Conservation (phyloP, 441 rosid species). For the Erodium chrysanthum region DNA sequence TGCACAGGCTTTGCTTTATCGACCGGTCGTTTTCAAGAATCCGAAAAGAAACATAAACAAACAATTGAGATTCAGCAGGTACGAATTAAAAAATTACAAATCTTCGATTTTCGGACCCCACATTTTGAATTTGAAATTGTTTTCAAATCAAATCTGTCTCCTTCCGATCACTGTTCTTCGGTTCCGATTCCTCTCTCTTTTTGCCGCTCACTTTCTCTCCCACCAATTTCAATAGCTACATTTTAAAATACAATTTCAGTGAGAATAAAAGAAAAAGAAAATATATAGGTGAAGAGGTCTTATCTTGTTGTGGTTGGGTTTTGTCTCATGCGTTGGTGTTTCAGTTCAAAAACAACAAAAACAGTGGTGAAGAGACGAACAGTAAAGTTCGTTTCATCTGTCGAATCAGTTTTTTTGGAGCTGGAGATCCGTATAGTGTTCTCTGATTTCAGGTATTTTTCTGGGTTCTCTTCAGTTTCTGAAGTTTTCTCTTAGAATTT, state of each 20-base stretch:
- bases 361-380: neutral
- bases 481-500: neutral
- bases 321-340: slow-evolving; percentile 1
- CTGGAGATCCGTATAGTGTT: neutral
- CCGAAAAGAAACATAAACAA: slow-evolving; percentile 3
- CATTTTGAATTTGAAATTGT: slow-evolving; percentile 5
- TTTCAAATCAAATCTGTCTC: neutral
- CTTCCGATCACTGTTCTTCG: neutral
- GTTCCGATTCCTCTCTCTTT: neutral
- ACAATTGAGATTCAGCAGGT: neutral
- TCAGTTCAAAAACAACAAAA: neutral
- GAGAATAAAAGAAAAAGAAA: neutral
- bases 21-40: slow-evolving; percentile 1
- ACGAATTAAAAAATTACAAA: neutral
- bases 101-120: neutral
- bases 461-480: neutral
- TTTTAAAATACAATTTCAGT: neutral
- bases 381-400: neutral
- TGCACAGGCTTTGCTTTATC: slow-evolving; percentile 3
- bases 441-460: no score
- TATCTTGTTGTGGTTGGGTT: slow-evolving; percentile 8
- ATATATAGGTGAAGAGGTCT: neutral
- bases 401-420: neutral
- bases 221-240: neutral
- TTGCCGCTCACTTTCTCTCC: neutral